Evolutionary conservation across 176 grass and related monocot species (phyloP), one percentile per base, ranked within the genome.

Genomic region (Eleusine coracana): DNA sequence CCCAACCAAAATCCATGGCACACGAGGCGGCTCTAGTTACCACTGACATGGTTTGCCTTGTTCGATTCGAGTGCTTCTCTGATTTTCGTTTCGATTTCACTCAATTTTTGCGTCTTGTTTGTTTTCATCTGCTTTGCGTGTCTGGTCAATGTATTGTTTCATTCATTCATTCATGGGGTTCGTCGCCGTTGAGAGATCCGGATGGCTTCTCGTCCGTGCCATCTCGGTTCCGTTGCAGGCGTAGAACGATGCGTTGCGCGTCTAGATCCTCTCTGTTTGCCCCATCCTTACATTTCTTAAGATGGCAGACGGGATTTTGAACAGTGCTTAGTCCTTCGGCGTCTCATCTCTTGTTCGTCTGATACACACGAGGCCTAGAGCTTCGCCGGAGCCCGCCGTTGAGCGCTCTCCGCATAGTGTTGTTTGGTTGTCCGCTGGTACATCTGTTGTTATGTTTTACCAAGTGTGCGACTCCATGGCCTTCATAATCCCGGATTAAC

Each of bases 401-500:
- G n/a, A n/a, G n/a, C n/a, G n/a, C n/a, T n/a, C n/a, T n/a, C n/a
- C n/a, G n/a, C n/a, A n/a, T n/a, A n/a, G n/a, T n/a, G 10, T 48
- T 48, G 46, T 49, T 49, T 49, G 46, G 10, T 12, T 2, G 9
- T 49, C 46, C 2, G 12, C 2, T 8, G 20, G 21, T 59, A n/a
- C 21, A 6, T 13, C 28, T 38, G 1, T 10, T 6, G 5, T 14
- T 12, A 31, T 29, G 4, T 5, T 31, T 28, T 28, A 7, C 3
- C 17, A 20, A 0, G 40, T 3, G 38, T 10, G 14, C 48, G 48
- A 4, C 21, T 23, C 0, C 7, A 40, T 77, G 88, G 85, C 91
- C 91, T 93, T 79, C 88, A 85, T 90, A 93, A 93, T 93, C 91
- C 85, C 85, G 80, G 85, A 85, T 85, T 80, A 48, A 90, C 85